These are phyloP conservation scores for Binderoboletus segoi DNA, from an alignment of 1,284 basidiomycete species.

Conservation along the genomic window DNA sequence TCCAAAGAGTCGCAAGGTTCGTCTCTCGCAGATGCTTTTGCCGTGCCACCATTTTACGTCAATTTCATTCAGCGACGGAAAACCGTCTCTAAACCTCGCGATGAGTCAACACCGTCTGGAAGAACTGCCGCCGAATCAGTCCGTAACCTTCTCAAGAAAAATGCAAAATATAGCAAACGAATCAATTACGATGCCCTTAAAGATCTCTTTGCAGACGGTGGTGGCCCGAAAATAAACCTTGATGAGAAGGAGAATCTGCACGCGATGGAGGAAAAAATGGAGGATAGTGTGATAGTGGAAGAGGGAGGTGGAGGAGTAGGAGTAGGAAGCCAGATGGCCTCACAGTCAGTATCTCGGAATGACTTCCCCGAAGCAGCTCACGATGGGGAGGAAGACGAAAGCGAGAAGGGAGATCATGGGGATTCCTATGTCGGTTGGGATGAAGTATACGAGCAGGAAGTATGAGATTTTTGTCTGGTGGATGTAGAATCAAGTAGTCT, in stretches of 20 bases:
- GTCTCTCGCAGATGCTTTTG: conserved; percentile 40
- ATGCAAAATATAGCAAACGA: conserved; percentile 81
- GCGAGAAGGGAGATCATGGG: conserved; percentile 37
- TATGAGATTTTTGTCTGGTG: conserved; percentile 23
- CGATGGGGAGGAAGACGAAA: conserved; percentile 32
- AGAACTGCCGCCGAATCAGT: conserved; percentile 81
- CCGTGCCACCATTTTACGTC: conserved; percentile 8
- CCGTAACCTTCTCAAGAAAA: conserved; percentile 78
- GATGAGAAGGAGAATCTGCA: conserved; percentile 43
- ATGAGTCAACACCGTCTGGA: conserved; percentile 71
- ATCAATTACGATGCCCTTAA: conserved; percentile 90
- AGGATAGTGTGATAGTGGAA: conserved; percentile 48
- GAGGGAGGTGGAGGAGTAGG: conserved; percentile 42
- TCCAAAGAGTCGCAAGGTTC: conserved; percentile 74
- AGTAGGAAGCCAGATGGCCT: conserved; percentile 19
- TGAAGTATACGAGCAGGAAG: conserved; percentile 46
- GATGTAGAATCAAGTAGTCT: neutral
- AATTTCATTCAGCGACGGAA: conserved; percentile 59
- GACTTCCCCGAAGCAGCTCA: conserved; percentile 12
- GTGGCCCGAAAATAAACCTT: conserved; percentile 34
- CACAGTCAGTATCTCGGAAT: conserved; percentile 16
- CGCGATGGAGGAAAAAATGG: conserved; percentile 53
- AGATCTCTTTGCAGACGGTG: conserved; percentile 66
- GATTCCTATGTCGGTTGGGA: conserved; percentile 38
- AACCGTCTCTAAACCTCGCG: conserved; percentile 66